A percentile compares a stretch with the other conserved stretches of the same genome.
Evolutionary conservation across 495 filamentous ascomycete genomes (phyloP).

Genomic region (Aspergillus cavernicola): DNA sequence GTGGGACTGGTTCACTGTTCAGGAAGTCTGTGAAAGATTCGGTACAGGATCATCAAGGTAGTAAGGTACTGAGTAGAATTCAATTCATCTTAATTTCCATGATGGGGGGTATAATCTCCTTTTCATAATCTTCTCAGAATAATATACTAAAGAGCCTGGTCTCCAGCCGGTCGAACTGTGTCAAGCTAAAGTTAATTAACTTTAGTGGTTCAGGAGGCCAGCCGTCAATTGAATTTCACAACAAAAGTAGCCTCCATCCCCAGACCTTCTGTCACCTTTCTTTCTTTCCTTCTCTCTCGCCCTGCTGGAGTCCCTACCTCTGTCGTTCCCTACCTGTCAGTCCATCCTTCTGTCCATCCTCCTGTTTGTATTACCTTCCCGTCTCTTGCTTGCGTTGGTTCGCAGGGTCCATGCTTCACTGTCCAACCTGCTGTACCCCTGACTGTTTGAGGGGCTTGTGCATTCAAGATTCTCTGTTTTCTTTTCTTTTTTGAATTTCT

Average conservation of each 20-base stretch:
- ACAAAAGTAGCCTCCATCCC: background rate
- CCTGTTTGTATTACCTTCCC: conserved; percentile 1
- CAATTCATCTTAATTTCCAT: too few species aligned
- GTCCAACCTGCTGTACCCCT: conserved; percentile 10
- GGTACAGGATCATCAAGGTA: too few species aligned
- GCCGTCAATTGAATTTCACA: background rate
- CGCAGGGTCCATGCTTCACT: background rate
- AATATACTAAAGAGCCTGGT: too few species aligned
- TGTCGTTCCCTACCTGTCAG: conserved; percentile 2
- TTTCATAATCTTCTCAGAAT: too few species aligned
- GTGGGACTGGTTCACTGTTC: too few species aligned
- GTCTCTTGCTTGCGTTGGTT: background rate
- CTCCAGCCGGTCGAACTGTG: too few species aligned
- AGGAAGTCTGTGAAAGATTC: too few species aligned
- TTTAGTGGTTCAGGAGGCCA: conserved; percentile 21
- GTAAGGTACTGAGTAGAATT: too few species aligned
- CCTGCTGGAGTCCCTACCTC: too few species aligned
- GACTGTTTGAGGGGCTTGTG: conserved; percentile 7
- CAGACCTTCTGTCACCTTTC: background rate
- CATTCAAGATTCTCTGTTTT: conserved; percentile 1
- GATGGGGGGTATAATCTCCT: too few species aligned
- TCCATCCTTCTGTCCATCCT: conserved; percentile 4
- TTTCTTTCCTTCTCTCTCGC: background rate
- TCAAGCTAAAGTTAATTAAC: conserved; percentile 19
- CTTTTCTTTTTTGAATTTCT: background rate